These are phyloP conservation scores for Colletotrichum aenigma DNA, from an alignment of 2,329 filamentous ascomycete species.

Conservation along the genomic window DNA sequence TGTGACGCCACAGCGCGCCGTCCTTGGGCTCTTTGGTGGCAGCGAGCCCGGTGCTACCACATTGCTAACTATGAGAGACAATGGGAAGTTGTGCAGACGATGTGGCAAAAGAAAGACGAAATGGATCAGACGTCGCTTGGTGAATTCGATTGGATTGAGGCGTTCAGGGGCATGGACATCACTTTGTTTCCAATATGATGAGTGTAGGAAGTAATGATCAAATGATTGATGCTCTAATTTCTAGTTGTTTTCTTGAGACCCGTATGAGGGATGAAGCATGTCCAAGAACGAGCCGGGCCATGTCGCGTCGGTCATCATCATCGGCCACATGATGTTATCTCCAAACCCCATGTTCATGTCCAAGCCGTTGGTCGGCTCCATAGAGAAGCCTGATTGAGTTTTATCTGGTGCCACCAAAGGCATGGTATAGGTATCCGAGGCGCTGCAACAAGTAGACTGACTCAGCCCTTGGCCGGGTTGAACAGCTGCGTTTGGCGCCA, in stretches of 20 bases:
- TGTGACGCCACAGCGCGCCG: not conserved
- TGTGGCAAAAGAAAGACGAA: not conserved
- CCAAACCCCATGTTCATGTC: not conserved
- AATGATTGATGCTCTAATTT: not conserved
- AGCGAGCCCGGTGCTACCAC: not conserved
- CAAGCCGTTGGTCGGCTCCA: not conserved
- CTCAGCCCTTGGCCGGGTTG: not conserved
- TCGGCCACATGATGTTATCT: not conserved
- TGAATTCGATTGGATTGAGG: not conserved
- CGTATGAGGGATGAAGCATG: not conserved
- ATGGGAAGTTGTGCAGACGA: not conserved
- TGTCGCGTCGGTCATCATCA: not conserved
- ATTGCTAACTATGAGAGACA: not conserved
- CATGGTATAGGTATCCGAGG: not conserved
- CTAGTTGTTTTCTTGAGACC: not conserved
- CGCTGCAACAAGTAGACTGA: not conserved
- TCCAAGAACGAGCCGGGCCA: not conserved
- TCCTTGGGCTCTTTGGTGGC: not conserved
- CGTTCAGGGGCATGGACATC: not conserved
- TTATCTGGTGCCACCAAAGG: not conserved
- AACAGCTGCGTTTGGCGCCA: fast-evolving
- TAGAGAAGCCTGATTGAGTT: fast-evolving
- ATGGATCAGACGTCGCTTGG: not conserved
- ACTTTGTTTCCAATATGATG: not conserved
- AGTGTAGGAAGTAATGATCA: not conserved